These are phyloP conservation scores for Neurospora sp. DNA, from an alignment of 495 filamentous ascomycete species.

Conservation along the genomic window DNA sequence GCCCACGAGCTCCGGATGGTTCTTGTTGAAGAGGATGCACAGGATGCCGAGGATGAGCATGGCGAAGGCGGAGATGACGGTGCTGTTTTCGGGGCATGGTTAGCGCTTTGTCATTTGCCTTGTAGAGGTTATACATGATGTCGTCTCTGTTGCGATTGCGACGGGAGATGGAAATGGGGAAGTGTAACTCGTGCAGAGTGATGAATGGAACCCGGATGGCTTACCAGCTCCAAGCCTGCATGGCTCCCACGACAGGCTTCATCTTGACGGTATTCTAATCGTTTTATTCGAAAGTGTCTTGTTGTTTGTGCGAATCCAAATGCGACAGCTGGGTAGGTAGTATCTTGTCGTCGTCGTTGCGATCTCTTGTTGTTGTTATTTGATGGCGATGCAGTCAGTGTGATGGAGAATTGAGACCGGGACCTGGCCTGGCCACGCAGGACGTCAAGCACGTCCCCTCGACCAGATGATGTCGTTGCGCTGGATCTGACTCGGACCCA, in stretches of 20 bases:
- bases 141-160: not conserved
- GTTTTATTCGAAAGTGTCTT: not conserved
- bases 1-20: conserved; percentile 74
- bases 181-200: not conserved
- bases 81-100: conserved; percentile 36
- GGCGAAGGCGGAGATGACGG: conserved; percentile 79
- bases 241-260: conserved; percentile 82
- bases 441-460: not conserved
- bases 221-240: conserved; percentile 93
- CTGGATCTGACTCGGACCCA: not conserved
- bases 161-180: not conserved
- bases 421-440: not conserved
- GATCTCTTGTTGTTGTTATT: not conserved
- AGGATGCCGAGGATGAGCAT: conserved; percentile 81
- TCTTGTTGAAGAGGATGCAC: conserved; percentile 64
- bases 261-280: conserved; percentile 40
- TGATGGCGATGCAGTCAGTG: not conserved
- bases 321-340: not conserved
- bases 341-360: not conserved
- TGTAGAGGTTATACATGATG: not conserved
- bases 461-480: not conserved
- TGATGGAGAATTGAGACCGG: no score
- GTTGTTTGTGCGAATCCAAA: not conserved
- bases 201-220: conserved; percentile 2
- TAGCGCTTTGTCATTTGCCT: not conserved